Evolutionary conservation across 352 stramenopile species (phyloP).

Genomic region (Vaucheria bursata): DNA sequence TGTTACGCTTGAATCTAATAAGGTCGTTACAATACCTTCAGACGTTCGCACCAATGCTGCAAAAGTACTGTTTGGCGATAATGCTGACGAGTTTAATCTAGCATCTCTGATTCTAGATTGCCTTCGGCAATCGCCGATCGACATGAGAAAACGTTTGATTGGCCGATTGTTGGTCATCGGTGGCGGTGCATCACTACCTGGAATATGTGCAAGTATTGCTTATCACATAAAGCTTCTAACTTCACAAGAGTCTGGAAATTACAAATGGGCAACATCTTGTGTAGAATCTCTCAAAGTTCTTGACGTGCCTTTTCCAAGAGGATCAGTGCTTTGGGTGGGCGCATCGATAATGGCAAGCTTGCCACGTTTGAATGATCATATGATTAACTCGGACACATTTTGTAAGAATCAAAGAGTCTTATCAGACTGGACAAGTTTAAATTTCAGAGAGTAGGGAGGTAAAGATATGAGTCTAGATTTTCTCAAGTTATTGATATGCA

Average conservation of each 20-base stretch:
- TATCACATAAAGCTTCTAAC: neutral
- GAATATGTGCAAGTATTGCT: neutral
- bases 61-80: neutral
- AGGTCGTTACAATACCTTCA: neutral
- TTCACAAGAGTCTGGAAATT: neutral
- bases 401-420: no score
- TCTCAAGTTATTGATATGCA: no score
- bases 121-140: neutral
- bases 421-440: no score
- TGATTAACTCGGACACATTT: no score
- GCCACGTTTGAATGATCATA: no score
- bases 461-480: no score
- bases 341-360: conserved; percentile 22
- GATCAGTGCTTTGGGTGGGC: conserved; percentile 22
- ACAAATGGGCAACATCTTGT: neutral
- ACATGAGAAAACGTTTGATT: neutral
- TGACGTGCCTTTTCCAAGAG: conserved; percentile 13
- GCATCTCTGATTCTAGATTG: neutral
- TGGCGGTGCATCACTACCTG: neutral
- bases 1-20: neutral
- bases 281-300: conserved; percentile 10
- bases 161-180: neutral
- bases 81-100: neutral
- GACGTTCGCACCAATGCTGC: neutral
- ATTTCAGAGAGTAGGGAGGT: no score